Evolutionary conservation across 768 basidiomycete genomes (phyloP), one percentile per base, ranked within the genome.

Genomic region (Amanita subjunquillea): DNA sequence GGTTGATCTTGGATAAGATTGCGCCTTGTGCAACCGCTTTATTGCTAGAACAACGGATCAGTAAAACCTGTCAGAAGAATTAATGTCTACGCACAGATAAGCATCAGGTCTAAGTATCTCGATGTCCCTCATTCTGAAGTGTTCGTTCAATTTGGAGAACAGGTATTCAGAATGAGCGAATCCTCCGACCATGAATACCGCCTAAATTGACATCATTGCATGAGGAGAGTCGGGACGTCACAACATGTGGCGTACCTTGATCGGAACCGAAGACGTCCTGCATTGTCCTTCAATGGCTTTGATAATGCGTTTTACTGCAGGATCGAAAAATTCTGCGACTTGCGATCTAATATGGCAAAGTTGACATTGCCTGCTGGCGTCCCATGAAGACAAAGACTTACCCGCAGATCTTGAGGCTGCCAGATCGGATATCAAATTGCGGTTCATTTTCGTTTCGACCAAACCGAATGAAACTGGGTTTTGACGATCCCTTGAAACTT

Each of bases 141-240:
- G 57, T 34, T 54, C 57, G 47, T 71, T 69, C 22, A 78, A 66
- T 44, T 67, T 63, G 2, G 62, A 55, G 54, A 73, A 78, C 12
- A 80, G 60, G 67, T 71, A 79, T 38, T 75, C 70, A 54, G 70
- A 78, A 1, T 74, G 72, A 9, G 73, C 73, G 59, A 79, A 79
- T 0, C 77, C 77, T 9, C 79, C 78, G 1, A 80, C 76, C 9
- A 79, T 62, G 51, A 79, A 71, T 22, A 76, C 65, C 10, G 66
- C 51, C 69, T 73, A 47, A 3, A 30, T 22, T 10, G 30, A 5
- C 3, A 6, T 17, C 17, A 17, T 17, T 20, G 13, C 5, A 37
- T 20, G 6, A 12, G 27, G 27, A 3, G 17, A 10, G 30, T 29
- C 5, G 0, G 30, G 3, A 20, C 32, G 20, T 0, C 15, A 47